Percentiles rank a stretch among this genome's conserved stretches.
Evolutionary conservation across 1,284 basidiomycete species (phyloP).

Genomic region (Serendipita sp.): DNA sequence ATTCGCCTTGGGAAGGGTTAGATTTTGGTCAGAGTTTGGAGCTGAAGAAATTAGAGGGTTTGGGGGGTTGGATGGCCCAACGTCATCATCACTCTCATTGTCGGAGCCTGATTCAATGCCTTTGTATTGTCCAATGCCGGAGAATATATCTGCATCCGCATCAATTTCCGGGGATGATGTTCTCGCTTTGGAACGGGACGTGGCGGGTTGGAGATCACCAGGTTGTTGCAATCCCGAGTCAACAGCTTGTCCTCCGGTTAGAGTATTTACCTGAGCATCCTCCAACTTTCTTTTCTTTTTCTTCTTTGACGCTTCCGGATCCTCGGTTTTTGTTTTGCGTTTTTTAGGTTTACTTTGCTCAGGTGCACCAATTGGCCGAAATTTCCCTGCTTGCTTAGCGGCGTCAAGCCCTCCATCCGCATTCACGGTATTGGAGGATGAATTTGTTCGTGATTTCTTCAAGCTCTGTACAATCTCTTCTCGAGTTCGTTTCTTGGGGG

Average conservation of each 20-base stretch:
- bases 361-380: slow-evolving; percentile 60
- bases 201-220: background rate
- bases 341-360: slow-evolving; percentile 32
- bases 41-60: slow-evolving; percentile 8
- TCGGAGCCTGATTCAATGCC: slow-evolving; percentile 50
- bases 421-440: slow-evolving; percentile 19
- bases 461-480: slow-evolving; percentile 60
- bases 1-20: slow-evolving; percentile 7
- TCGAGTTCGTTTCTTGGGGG: slow-evolving; percentile 48
- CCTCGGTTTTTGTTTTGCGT: slow-evolving; percentile 21
- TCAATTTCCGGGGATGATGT: background rate
- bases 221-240: slow-evolving; percentile 14
- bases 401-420: slow-evolving; percentile 30
- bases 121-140: slow-evolving; percentile 69
- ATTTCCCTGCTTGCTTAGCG: slow-evolving; percentile 51
- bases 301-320: slow-evolving; percentile 39
- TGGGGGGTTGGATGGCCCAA: slow-evolving; percentile 16
- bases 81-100: slow-evolving; percentile 27
- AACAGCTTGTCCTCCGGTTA: slow-evolving; percentile 35
- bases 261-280: slow-evolving; percentile 23
- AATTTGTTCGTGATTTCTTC: slow-evolving; percentile 38
- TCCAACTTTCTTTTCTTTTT: slow-evolving; percentile 26
- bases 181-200: background rate
- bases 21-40: background rate
- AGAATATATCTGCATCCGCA: slow-evolving; percentile 53